Conservation (phyloP, 2,329 filamentous ascomycete species). For the Hortaea sp. region DNA sequence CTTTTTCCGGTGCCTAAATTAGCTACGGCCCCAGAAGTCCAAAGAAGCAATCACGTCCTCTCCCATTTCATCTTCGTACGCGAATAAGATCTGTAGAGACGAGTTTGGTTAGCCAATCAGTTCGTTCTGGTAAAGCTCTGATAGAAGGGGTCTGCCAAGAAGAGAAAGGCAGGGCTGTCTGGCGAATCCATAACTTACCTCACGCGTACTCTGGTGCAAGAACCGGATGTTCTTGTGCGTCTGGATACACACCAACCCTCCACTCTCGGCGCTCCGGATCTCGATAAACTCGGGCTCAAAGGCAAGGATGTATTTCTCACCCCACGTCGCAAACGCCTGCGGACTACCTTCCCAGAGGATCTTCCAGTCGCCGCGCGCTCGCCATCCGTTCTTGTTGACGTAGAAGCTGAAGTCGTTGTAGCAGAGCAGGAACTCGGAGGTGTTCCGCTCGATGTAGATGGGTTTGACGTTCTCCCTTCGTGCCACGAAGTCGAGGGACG, state of each 20-base stretch:
- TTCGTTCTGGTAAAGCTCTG: neutral
- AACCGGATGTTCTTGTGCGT: constrained; percentile 95
- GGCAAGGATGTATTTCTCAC: constrained; percentile 82
- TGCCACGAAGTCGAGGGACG: constrained; percentile 83
- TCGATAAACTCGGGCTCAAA: constrained; percentile 98
- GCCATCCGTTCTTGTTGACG: constrained; percentile 96
- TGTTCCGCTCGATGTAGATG: constrained; percentile 93
- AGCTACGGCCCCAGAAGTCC: constrained; percentile 69
- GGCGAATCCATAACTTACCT: constrained; percentile 51
- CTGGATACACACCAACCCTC: constrained; percentile 83
- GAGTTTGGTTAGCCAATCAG: neutral
- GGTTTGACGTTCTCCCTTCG: constrained; percentile 62
- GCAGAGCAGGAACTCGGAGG: constrained; percentile 93
- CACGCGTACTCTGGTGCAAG: constrained; percentile 92
- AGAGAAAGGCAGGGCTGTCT: no score
- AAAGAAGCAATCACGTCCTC: constrained; percentile 90
- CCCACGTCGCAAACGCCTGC: constrained; percentile 84
- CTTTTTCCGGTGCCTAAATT: neutral
- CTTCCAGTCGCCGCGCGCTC: constrained; percentile 88
- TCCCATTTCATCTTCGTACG: constrained; percentile 90
- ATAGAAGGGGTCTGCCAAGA: no score
- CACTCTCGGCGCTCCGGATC: constrained; percentile 87
- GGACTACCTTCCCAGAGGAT: constrained; percentile 96
- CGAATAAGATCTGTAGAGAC: constrained; percentile 71
- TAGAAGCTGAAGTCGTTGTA: constrained; percentile 99